Percentiles rank a stretch among this genome's conserved stretches.
phyloP scores from a whole-genome alignment of 495 filamentous ascomycete species.

The Letharia lupina region DNA sequence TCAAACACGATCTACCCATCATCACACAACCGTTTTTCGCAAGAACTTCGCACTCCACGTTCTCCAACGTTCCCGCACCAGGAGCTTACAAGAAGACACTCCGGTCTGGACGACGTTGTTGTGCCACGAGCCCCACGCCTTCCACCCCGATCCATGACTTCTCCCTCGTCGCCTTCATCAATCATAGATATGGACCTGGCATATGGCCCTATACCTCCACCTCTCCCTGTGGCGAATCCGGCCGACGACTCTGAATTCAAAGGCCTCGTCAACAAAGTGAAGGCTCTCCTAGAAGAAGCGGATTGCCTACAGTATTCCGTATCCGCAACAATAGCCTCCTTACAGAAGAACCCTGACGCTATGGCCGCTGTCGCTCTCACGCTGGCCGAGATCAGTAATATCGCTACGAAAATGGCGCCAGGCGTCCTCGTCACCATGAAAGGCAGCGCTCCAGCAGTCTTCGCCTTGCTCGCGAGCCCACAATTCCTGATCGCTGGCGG shows the following conservation, averaged over 20 bases:
- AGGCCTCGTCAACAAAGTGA: conserved; percentile 57
- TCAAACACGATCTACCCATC: conserved; percentile 19
- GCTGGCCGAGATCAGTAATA: conserved; percentile 78
- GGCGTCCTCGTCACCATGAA: conserved; percentile 67
- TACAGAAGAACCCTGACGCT: conserved; percentile 86
- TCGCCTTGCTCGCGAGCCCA: conserved; percentile 77
- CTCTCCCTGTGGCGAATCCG: conserved; percentile 29
- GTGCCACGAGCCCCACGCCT: conserved; percentile 10
- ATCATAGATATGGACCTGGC: conserved; percentile 81
- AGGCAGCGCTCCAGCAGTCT: conserved; percentile 68
- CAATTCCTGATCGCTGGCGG: conserved; percentile 91
- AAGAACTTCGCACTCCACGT: conserved; percentile 16
- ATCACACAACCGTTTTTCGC: conserved; percentile 15
- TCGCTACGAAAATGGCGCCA: conserved; percentile 78
- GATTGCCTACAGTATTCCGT: conserved; percentile 83
- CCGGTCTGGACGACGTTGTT: conserved; percentile 21
- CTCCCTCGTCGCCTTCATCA: conserved; percentile 18
- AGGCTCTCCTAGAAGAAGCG: conserved; percentile 68
- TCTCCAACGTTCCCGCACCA: conserved; percentile 27
- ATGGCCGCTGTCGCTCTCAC: conserved; percentile 91
- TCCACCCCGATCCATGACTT: conserved; percentile 22
- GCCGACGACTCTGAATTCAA: conserved; percentile 45
- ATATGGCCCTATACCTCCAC: conserved; percentile 63
- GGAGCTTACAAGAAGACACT: conserved; percentile 39
- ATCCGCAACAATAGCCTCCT: conserved; percentile 68